Evolutionary conservation across 257 asterid genomes (phyloP).

Genomic region (Gynochthodes officinalis): DNA sequence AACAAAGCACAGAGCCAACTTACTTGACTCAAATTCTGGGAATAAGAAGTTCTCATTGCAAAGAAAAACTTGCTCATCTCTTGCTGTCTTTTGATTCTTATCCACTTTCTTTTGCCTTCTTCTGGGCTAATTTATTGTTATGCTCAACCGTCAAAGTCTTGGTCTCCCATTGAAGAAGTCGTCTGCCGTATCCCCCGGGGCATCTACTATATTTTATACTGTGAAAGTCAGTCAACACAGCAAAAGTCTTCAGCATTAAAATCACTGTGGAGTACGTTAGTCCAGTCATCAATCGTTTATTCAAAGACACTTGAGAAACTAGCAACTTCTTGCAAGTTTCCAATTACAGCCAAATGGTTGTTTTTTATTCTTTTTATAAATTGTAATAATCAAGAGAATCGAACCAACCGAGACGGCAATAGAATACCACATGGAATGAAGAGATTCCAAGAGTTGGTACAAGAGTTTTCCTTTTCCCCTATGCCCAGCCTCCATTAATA

Average conservation of each 20-base stretch:
- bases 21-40: neutral
- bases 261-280: too few relatives aligned
- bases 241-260: too few relatives aligned
- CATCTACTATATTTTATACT: too few relatives aligned
- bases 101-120: neutral
- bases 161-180: neutral
- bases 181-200: too few relatives aligned
- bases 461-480: neutral
- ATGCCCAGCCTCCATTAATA: neutral
- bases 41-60: slow-evolving; percentile 8
- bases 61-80: neutral
- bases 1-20: neutral
- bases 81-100: neutral
- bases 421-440: too few relatives aligned
- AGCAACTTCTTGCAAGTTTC: neutral
- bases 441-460: too few relatives aligned
- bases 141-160: neutral
- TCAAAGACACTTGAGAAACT: too few relatives aligned
- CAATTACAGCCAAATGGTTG: neutral
- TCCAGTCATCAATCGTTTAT: too few relatives aligned
- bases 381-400: too few relatives aligned
- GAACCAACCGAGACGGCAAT: neutral
- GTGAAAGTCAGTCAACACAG: too few relatives aligned
- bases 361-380: too few relatives aligned
- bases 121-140: neutral